Base-by-base conservation (phyloP, 805 yeast species). In the Priceomyces melissophilus region DNA sequence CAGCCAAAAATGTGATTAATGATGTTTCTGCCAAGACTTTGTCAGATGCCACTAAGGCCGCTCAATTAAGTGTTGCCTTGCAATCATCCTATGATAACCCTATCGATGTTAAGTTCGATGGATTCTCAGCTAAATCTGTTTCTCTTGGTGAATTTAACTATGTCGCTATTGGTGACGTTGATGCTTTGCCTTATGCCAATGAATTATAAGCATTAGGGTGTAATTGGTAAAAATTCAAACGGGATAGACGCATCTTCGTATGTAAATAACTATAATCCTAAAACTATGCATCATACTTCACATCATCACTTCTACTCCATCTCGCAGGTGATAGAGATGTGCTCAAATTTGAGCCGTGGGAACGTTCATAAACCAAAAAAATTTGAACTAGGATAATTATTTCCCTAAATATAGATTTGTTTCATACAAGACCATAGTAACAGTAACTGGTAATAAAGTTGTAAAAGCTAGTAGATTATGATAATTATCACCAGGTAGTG, bases 121-220 rank as follows among this genome's bases (percentile, higher is more conserved):
- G 67, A 34, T 59, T 65, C 38, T 57, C 63, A 37, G 66, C 60
- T 38, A 50, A 57, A 48, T 55, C 59, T 35, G 59, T 52, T 44
- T 71, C 76, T 58, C 55, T 84, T 46, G 75, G 75, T 49, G 80
- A 80, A 58, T 82, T 82, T 73, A 88, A 83, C 73, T 82, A 85
- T 60, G 93, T 84, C 50, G 96, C 93, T 48, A 82, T 87, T 47
- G 99, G 98, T 69, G 84, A 88, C 66, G 80, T 84, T 46, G 83
- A 81, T 60, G 81, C 79, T 51, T 80, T 91, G 71, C 97, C 99
- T 58, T 85, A 75, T 66, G 83, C 84, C 57, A 89, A 85, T 66
- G 96, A 93, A 73, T 82, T 91, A 69, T 86, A 84, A 52, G 38
- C 29, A 12, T 11, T 13, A 15, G 12, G 35, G 13, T 32, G 12